These are phyloP conservation scores for Candida glucosophila DNA, from an alignment of 1,139 yeast genomes.

Conservation along the genomic window DNA sequence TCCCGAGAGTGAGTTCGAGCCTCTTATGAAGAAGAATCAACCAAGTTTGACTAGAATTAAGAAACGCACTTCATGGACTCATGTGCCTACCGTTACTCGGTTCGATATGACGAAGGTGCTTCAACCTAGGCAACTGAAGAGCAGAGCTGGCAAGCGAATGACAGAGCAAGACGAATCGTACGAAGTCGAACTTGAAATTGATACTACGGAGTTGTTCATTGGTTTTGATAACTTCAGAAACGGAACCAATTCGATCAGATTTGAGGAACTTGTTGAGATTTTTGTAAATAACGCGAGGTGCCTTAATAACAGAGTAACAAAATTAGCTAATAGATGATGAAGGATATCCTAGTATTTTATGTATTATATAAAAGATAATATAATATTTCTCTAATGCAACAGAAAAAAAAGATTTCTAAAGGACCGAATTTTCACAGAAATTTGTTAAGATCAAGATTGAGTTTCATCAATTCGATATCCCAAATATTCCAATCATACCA, in stretches of 20 bases:
- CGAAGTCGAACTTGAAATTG: constrained; percentile 72
- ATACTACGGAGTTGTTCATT: constrained; percentile 50
- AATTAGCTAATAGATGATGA: constrained; percentile 21
- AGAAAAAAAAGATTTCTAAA: too few species aligned
- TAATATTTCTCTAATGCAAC: too few species aligned
- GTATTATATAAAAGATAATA: constrained; percentile 2
- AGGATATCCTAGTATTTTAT: too few species aligned
- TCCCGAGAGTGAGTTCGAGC: constrained; percentile 42
- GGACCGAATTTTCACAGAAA: constrained; percentile 4
- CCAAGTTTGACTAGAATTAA: constrained; percentile 53
- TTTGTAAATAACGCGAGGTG: constrained; percentile 63
- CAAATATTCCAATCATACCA: constrained; percentile 47
- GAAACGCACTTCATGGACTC: constrained; percentile 55
- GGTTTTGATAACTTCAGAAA: constrained; percentile 48
- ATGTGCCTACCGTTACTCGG: constrained; percentile 59
- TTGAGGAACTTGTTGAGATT: constrained; percentile 64
- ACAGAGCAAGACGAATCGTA: constrained; percentile 31
- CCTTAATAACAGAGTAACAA: constrained; percentile 37
- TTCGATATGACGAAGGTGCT: constrained; percentile 63
- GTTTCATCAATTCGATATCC: constrained; percentile 33
- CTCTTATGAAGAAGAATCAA: constrained; percentile 26
- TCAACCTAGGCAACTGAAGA: constrained; percentile 37
- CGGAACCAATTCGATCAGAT: constrained; percentile 50
- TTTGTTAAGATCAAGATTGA: constrained; percentile 8
- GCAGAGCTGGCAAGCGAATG: constrained; percentile 30